phyloP scores from a whole-genome alignment of 2,329 filamentous ascomycete genomes.

The Calonectria crousiana region DNA sequence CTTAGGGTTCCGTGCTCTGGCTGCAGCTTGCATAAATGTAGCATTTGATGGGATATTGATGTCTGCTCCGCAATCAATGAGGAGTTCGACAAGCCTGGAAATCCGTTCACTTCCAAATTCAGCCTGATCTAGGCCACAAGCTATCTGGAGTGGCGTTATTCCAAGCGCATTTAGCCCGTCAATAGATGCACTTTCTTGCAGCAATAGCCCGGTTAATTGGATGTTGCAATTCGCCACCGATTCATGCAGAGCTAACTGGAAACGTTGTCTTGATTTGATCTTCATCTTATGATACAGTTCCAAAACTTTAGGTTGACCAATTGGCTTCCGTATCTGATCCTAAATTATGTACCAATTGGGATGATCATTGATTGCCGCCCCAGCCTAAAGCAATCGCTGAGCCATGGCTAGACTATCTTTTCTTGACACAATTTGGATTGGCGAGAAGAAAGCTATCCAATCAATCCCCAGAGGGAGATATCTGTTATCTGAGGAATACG shows the following conservation, averaged over 20 bases:
- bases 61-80: background rate
- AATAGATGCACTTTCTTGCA: background rate
- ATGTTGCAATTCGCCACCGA: background rate
- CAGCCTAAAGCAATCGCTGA: background rate
- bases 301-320: too few species aligned
- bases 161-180: background rate
- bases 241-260: slow-evolving; percentile 6
- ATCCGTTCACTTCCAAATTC: background rate
- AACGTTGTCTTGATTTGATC: background rate
- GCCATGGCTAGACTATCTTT: background rate
- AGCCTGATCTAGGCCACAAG: background rate
- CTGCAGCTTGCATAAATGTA: background rate
- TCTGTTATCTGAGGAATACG: too few species aligned
- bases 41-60: background rate
- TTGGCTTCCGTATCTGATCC: background rate
- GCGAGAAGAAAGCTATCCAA: background rate
- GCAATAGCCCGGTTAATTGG: background rate
- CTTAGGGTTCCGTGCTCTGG: background rate
- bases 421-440: background rate
- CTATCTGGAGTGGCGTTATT: background rate
- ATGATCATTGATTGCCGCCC: background rate
- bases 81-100: background rate
- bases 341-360: background rate
- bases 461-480: too few species aligned
- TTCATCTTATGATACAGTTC: background rate